Conservation (phyloP, 2,329 filamentous ascomycete species). For the Pyrenophora tritici-repentis region DNA sequence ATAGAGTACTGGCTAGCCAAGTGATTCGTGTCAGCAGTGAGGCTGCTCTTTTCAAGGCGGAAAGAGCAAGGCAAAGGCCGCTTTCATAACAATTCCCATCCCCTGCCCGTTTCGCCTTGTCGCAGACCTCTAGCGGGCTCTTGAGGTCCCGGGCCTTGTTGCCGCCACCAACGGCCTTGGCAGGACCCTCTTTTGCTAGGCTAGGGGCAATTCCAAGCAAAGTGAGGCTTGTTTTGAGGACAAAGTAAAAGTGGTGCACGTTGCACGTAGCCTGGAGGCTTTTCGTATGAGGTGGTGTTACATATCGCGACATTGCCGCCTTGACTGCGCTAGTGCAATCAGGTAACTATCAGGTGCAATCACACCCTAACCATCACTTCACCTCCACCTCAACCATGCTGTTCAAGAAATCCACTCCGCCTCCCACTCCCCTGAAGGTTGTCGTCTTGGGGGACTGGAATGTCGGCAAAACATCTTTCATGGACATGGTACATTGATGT, state of each 20-base stretch:
- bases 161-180: conserved; percentile 3
- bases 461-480: conserved; percentile 36
- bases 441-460: conserved; percentile 29
- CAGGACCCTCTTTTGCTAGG: conserved; percentile 1
- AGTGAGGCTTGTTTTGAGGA: too few species aligned
- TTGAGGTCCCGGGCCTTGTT: neutral
- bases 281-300: too few species aligned
- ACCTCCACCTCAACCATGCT: neutral
- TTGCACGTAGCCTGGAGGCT: too few species aligned
- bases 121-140: conserved; percentile 1
- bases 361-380: neutral
- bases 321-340: neutral
- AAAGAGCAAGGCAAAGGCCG: neutral
- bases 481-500: conserved; percentile 25
- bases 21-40: too few species aligned
- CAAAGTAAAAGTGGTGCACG: too few species aligned
- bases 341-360: neutral
- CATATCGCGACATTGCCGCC: too few species aligned
- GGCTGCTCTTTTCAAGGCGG: neutral
- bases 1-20: too few species aligned
- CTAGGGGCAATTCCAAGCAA: neutral
- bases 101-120: conserved; percentile 7
- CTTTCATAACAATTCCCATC: conserved; percentile 3
- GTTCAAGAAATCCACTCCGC: neutral
- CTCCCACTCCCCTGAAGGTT: conserved; percentile 4